Base-by-base conservation (phyloP, 208 protist genomes). In the Blastocrithidia nonstop region DNA sequence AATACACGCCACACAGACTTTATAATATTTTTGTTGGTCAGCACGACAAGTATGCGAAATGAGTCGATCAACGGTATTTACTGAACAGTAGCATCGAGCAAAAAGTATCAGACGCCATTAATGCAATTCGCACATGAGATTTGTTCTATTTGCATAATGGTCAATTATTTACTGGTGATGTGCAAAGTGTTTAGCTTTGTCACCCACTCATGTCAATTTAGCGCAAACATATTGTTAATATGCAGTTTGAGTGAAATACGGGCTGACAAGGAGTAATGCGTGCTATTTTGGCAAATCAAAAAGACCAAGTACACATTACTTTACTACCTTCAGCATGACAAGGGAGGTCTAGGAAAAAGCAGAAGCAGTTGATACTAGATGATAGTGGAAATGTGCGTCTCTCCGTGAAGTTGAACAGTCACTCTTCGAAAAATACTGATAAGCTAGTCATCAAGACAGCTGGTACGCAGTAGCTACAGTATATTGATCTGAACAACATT, bases 121-220 rank as follows among this genome's bases (percentile, higher is more conserved):
- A 82, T 8, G 54, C 66, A 20, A 55, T 92, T 55, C 71, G 83
- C 21, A 92, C 83, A 17, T 92, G 83, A 79, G 83, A 92, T 32
- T 45, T 85, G n/a, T 36, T 92, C 21, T 76, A 77, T 59, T 58
- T 88, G 16, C 72, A 87, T 47, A 67, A 84, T 28, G 61, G 73
- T 6, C 46, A 54, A 4, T 43, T 87, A 17, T 31, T 85, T 23
- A 75, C 67, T 3, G 83, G 83, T 3, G 83, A 92, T 37, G 54
- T 92, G 15, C 53, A 59, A n/a, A 21, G 43, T 48, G 20, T 54
- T 92, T 8, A 45, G 62, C 32, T 55, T 55, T 4, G 76, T 76
- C 2, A 76, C 56, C 15, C 66, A 64, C 1, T 48, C 51, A 31
- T 70, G 66, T 47, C 54, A 50, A 13, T 82, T 83, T 54, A 56